Base-by-base conservation (phyloP, 305 asterid genomes). In the Solanum hybrid region DNA sequence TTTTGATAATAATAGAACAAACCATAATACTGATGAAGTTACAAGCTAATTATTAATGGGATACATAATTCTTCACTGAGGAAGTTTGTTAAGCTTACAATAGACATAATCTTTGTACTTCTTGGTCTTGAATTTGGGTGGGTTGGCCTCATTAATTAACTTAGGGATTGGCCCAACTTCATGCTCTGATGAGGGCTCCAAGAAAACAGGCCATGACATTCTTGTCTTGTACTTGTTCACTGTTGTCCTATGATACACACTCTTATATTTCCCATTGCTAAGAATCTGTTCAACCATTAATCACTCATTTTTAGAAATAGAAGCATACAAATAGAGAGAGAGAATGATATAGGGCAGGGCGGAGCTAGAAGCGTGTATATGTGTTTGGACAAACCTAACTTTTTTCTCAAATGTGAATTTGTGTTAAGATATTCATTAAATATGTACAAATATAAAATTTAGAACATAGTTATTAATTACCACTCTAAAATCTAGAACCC, bases 191-290 rank as follows among this genome's bases (percentile, higher is more conserved):
- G 95, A 94, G 4, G 95, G 96, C 93, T 94, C 96, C 92, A 94
- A 36, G 84, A 94, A 94, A 61, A 94, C 94, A 3, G 96, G 95
- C 96, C 96, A 94, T 6, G 96, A 94, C 94, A 94, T 94, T 92
- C 96, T 92, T 20, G 95, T 94, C 29, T 89, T 79, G 12, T 94
- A 93, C 92, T 94, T 94, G 91, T 84, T 93, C 89, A 94, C 95
- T 2, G 93, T 92, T 69, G 93, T 92, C 74, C 96, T 87, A 46
- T 94, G 96, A 13, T 73, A 88, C 85, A 94, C 95, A 71, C 94
- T 94, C 90, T 93, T 94, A 33, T 92, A 94, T 26, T 83, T 89
- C 13, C 96, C 96, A 87, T 94, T 94, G 94, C 95, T 94, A 35
- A 94, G 89, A 83, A 94, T 92, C 96, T 94, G 90, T 11, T 84